Base-by-base conservation (phyloP, 768 basidiomycete genomes). In the Pleurotus tuber-regium region DNA sequence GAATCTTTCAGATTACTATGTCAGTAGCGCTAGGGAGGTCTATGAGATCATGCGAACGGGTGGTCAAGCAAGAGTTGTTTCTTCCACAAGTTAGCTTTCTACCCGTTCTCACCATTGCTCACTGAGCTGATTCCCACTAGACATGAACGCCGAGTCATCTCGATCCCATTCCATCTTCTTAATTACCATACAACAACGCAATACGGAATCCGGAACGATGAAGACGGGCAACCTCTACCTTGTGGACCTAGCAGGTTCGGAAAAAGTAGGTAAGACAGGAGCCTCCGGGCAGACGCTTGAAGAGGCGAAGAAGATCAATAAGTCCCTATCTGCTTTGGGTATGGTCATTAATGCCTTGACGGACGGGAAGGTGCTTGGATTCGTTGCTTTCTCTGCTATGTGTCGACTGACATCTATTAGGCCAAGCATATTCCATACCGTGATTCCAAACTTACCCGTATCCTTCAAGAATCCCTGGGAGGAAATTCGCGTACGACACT, bases 301-400 rank as follows among this genome's bases (percentile, higher is more conserved):
- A 69, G 97, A 99, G 70, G 97, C 97, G 11, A 99, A 99, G 84
- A 99, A 99, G 79, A 99, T 99, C 74, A 99, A 99, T 76, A 99
- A 99, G 70, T 93, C 90, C 24, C 73, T 99, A 23, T 96, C 93
- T 14, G 97, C 97, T 9, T 80, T 99, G 56, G 97, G 97, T 30
- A 98, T 98, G 94, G 97, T 99, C 63, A 99, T 99, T 65, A 99
- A 99, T 61, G 94, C 96, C 3, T 72, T 99, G 56, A 99, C 97
- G 4, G 97, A 99, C 63, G 77, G 86, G 55, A 99, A 98, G 82
- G 96, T 89, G 57, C 50, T 79, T 48, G 33, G 44, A 41, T 33
- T 53, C 33, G 40, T 29, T 43, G 4, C 19, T 11, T 16, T 55
- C 23, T 53, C 19, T n/a, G 48, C 44, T 51, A 23, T 42, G 33